Evolutionary conservation across 1,284 basidiomycete species (phyloP), one percentile per base, ranked within the genome.

Genomic region (Rhodotorula sp.): DNA sequence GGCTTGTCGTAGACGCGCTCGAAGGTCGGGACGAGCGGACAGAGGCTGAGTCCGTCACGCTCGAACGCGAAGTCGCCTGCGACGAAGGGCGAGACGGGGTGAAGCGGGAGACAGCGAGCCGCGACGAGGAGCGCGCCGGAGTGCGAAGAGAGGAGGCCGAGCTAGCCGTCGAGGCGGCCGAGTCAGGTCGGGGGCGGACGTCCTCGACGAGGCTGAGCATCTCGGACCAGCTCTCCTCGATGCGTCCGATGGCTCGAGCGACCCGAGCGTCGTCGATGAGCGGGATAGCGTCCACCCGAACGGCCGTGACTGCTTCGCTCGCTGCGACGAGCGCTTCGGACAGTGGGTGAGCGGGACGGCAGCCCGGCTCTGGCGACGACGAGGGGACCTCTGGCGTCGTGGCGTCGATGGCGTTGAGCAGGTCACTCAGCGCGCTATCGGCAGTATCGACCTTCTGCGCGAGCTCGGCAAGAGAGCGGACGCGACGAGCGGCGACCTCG

Each of bases 141-240:
- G 2, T 41, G 44, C 41, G 44, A 5, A 42, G 23, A 13, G 57
- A 46, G 4, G 57, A 17, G 34, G 34, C 34, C 57, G 44, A 16
- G 16, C 44, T 17, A 8, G 57, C 16, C 13, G 34, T 19, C 8
- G 23, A 53, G 8, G 34, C 12, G 17, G 45, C n/a, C 42, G 41
- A 50, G 57, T 34, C 8, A 23, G 45, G 41, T 0, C 57, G 42
- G 0, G 53, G 60, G 42, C 50, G 21, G 52, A 55, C 45, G 52
- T 46, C 44, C 56, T 23, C 19, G 55, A 59, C 34, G 67, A 69
- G 44, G 45, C 44, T 19, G 73, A 88, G 85, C 49, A 93, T 81
- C 81, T 93, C 91, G 46, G 80, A 81, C 89, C 90, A 92, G 2
- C 90, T 90, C 80, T 92, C 90, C 56, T 86, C 80, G 45, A 91